These are phyloP conservation scores for Torulaspora microellipsoides DNA, from an alignment of 805 yeast genomes.

Conservation along the genomic window DNA sequence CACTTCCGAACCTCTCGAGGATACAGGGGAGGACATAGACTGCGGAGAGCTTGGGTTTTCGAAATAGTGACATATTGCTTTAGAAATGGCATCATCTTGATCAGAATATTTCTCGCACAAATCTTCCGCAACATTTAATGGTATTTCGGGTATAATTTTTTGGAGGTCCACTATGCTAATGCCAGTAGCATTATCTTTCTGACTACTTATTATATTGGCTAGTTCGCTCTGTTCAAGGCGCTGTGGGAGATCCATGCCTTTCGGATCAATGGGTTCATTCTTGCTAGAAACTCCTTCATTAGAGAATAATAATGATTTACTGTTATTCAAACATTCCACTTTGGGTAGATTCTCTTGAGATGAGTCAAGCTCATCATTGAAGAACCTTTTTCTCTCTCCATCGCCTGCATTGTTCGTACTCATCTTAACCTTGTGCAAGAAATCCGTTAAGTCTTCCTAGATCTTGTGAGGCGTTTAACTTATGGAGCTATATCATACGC, in stretches of 20 bases:
- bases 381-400: conserved; percentile 25
- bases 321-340: conserved; percentile 14
- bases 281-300: not conserved
- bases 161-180: conserved; percentile 15
- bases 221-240: not conserved
- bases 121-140: conserved; percentile 14
- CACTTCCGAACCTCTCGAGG: not conserved
- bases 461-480: too few relatives aligned
- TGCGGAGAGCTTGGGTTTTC: conserved; percentile 19
- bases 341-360: conserved; percentile 14
- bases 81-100: conserved; percentile 29
- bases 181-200: not conserved
- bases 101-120: conserved; percentile 31
- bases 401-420: not conserved
- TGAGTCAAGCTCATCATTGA: conserved; percentile 30
- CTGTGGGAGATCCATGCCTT: not conserved
- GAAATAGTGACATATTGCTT: conserved; percentile 41
- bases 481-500: too few relatives aligned
- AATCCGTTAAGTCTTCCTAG: too few relatives aligned
- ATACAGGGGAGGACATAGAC: not conserved
- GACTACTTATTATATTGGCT: not conserved
- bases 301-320: conserved; percentile 22
- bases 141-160: conserved; percentile 36
- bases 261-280: not conserved
- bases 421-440: not conserved